A percentile compares a stretch with the other conserved stretches of the same genome.
Evolutionary conservation across 345 rosid genomes (phyloP).

Genomic region (Eucalyptus fibrosa): DNA sequence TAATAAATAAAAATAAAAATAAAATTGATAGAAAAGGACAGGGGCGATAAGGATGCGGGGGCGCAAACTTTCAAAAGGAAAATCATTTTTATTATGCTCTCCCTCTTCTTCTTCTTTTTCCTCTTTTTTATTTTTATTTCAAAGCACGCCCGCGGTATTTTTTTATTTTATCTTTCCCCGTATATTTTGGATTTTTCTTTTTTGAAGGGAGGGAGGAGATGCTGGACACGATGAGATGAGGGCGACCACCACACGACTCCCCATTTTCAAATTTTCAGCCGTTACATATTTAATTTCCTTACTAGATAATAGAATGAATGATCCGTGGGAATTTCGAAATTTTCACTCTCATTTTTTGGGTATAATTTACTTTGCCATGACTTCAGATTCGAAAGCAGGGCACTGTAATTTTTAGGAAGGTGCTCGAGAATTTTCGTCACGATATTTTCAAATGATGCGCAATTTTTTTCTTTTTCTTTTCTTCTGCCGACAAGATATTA

Average conservation of each 20-base stretch:
- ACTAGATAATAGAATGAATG: background rate
- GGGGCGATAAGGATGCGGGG: background rate
- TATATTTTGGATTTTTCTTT: no score
- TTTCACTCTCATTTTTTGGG: no score
- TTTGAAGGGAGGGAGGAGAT: fast-evolving
- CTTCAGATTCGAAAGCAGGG: fast-evolving
- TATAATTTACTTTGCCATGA: background rate
- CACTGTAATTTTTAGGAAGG: background rate
- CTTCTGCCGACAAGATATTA: background rate
- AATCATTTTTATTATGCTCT: background rate
- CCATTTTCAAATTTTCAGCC: background rate
- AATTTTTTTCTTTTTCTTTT: background rate
- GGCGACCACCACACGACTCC: background rate
- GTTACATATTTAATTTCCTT: background rate
- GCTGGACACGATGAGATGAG: background rate
- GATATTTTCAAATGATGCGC: fast-evolving
- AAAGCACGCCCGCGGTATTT: background rate
- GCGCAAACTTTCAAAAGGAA: background rate
- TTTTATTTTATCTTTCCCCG: no score
- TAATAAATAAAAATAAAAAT: background rate
- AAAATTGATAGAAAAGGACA: background rate
- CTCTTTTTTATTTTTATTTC: background rate
- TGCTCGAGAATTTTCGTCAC: no score
- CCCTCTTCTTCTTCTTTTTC: background rate
- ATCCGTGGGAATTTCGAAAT: background rate